phyloP scores from a whole-genome alignment of 441 rosid species.

The Pelargonium australe region DNA sequence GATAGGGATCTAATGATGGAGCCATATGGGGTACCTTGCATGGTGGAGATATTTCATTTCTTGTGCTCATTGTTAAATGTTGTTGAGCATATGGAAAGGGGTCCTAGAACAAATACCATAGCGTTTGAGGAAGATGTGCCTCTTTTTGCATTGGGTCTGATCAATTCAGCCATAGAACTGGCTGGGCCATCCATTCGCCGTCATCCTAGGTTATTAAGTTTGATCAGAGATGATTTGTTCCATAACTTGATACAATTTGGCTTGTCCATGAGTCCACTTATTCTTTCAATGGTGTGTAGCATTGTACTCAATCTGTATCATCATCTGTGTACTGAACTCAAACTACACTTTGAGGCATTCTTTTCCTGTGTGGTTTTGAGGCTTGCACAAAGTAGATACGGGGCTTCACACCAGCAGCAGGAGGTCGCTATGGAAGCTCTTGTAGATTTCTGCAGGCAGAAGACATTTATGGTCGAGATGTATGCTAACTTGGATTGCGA shows the following conservation, averaged over 20 bases:
- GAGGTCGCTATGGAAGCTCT: slow-evolving; percentile 96
- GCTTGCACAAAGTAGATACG: slow-evolving; percentile 73
- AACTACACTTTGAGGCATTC: slow-evolving; percentile 88
- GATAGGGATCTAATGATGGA: slow-evolving; percentile 54
- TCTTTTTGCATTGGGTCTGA: slow-evolving; percentile 85
- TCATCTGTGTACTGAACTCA: slow-evolving; percentile 67
- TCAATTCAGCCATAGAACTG: slow-evolving; percentile 80
- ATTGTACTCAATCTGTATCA: slow-evolving; percentile 82
- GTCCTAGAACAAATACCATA: slow-evolving; percentile 58
- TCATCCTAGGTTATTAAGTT: slow-evolving; percentile 55
- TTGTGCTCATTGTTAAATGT: slow-evolving; percentile 73
- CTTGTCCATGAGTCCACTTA: slow-evolving; percentile 81
- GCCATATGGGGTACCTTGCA: slow-evolving; percentile 83
- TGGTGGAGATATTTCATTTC: slow-evolving; percentile 90
- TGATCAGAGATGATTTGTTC: slow-evolving; percentile 79
- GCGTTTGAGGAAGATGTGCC: slow-evolving; percentile 95
- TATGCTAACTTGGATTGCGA: slow-evolving; percentile 90
- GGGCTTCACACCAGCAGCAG: slow-evolving; percentile 79
- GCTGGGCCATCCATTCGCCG: slow-evolving; percentile 57
- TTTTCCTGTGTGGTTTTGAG: slow-evolving; percentile 80
- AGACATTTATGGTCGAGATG: slow-evolving; percentile 70
- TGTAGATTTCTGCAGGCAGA: slow-evolving; percentile 86
- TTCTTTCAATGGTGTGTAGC: slow-evolving; percentile 86
- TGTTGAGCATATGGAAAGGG: slow-evolving; percentile 51
- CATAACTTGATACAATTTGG: slow-evolving; percentile 86